phyloP scores from a whole-genome alignment of 345 rosid genomes.

The Aquilaria malaccensis region DNA sequence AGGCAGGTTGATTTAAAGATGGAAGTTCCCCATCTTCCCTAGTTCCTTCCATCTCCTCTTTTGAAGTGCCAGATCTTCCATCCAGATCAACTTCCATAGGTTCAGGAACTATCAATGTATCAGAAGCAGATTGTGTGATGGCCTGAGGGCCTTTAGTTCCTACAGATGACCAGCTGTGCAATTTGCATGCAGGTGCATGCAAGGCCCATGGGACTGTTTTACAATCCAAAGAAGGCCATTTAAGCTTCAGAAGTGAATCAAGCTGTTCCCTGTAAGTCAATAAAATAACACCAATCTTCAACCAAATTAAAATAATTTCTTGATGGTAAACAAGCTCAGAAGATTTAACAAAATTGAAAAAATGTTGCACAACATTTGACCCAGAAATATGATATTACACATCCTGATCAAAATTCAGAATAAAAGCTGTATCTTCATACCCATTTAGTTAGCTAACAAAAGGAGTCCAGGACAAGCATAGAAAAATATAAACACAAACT shows the following conservation, averaged over 20 bases:
- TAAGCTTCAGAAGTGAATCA: constrained; percentile 66
- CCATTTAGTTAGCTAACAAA: constrained; percentile 13
- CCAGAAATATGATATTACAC: too few relatives aligned
- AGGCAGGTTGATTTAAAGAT: constrained; percentile 45
- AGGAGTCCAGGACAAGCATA: constrained; percentile 18
- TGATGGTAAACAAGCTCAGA: constrained; percentile 15
- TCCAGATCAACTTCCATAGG: constrained; percentile 48
- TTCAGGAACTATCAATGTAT: constrained; percentile 43
- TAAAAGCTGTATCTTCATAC: not conserved
- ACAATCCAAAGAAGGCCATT: constrained; percentile 63
- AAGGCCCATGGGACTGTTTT: constrained; percentile 72
- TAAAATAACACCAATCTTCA: constrained; percentile 40
- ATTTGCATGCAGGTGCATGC: constrained; percentile 60
- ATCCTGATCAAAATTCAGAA: too few relatives aligned
- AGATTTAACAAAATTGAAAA: not conserved
- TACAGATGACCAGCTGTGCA: constrained; percentile 61
- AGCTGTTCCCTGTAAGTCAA: constrained; percentile 94
- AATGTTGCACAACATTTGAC: too few relatives aligned
- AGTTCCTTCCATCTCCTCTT: constrained; percentile 52
- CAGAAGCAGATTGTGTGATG: constrained; percentile 30
- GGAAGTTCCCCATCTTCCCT: constrained; percentile 99
- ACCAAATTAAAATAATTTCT: constrained; percentile 14
- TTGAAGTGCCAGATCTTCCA: constrained; percentile 47
- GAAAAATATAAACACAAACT: constrained; percentile 14
- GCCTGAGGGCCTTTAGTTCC: constrained; percentile 34